phyloP scores from a whole-genome alignment of 805 yeast genomes.

The Saccharomycopsis sp. region DNA sequence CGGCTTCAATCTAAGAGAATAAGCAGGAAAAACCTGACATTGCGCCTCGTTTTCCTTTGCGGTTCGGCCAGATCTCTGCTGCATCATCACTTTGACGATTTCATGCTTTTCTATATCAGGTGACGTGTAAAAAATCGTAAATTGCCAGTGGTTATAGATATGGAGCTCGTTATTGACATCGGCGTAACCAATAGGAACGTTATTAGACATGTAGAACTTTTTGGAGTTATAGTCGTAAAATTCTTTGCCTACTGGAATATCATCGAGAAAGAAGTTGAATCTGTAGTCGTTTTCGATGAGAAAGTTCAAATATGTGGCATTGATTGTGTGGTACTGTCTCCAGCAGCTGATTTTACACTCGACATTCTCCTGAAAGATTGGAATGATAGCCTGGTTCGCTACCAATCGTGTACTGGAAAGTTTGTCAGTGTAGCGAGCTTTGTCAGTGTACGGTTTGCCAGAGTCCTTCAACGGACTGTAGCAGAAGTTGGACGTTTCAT shows the following conservation, averaged over 20 bases:
- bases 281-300: constrained; percentile 28
- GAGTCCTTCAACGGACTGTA: constrained; percentile 6
- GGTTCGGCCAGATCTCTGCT: constrained; percentile 26
- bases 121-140: constrained; percentile 24
- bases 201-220: constrained; percentile 26
- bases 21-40: constrained; percentile 26
- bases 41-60: constrained; percentile 23
- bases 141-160: constrained; percentile 29
- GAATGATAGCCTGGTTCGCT: constrained; percentile 4
- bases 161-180: constrained; percentile 28
- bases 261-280: constrained; percentile 28
- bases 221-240: constrained; percentile 26
- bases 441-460: background rate
- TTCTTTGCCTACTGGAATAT: constrained; percentile 29
- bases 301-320: constrained; percentile 25
- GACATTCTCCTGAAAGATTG: constrained; percentile 9
- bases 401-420: constrained; percentile 8
- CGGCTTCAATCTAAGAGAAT: constrained; percentile 24
- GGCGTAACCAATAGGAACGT: constrained; percentile 28
- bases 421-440: constrained; percentile 1
- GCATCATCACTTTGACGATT: constrained; percentile 25
- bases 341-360: constrained; percentile 14
- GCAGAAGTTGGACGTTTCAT: constrained; percentile 13
- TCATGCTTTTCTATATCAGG: constrained; percentile 23
- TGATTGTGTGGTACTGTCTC: constrained; percentile 16